Base-by-base conservation (phyloP, 2,329 filamentous ascomycete genomes). In the Fulvia fulva region DNA sequence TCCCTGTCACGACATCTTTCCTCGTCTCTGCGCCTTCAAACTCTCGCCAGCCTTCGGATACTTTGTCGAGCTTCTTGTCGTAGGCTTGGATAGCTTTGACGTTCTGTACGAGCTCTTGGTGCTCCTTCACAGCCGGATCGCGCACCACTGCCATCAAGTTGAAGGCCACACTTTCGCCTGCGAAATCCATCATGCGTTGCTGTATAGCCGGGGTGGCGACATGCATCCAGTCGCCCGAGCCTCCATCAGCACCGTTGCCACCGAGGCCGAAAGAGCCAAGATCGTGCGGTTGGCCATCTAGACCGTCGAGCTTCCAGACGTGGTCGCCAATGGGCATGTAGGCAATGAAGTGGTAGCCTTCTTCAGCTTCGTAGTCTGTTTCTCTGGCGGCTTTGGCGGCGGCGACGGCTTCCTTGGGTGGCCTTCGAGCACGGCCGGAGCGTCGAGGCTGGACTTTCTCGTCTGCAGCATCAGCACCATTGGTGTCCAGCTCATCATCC, bases 291-390 rank as follows among this genome's bases (percentile, higher is more conserved):
- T 86, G 84, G 44, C 78, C 78, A 71, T 92, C 86, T 22, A 97
- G 78, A 4, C 93, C 93, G 73, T 97, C 93, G 5, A 97, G 84
- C 71, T 92, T 90, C 91, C 91, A 97, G 14, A 96, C 83, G 56
- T 84, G 78, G 2, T 84, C 86, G n/a, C 82, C 80, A 14, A 86
- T 82, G 1, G 90, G 90, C 28, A 97, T 86, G 69, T 93, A 96
- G 6, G 91, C 92, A 63, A 96, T 88, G 73, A 94, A 97, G 70
- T 97, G 93, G 69, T 88, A 94, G 0, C 84, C 86, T n/a, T 75
- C 73, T 12, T 75, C 76, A 50, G 78, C 78, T 32, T 74, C 74
- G 32, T 76, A 75, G 41, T 78, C 43, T 71, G 63, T 55, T 76
- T 81, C 52, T 68, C 72, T 60, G 56, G 41, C 55, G 11, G 56